Percentiles rank a stretch among this genome's conserved stretches.
phyloP scores from a whole-genome alignment of 768 basidiomycete species.

The Pleurotus citrinopileatus region DNA sequence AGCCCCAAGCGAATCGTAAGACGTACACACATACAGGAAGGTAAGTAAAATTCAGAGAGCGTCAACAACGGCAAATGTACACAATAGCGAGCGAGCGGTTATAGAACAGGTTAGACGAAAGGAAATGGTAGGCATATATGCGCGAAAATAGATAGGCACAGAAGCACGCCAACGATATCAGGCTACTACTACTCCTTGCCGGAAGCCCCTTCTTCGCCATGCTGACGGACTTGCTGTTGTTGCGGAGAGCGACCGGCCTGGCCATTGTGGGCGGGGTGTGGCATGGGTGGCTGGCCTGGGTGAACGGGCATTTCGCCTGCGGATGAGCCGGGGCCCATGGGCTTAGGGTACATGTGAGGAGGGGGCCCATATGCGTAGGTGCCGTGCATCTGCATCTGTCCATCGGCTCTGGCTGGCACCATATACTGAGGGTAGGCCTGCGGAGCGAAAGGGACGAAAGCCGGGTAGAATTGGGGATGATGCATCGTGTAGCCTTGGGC shows the following conservation, averaged over 20 bases:
- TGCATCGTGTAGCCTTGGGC: constrained; percentile 20
- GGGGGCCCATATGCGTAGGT: constrained; percentile 23
- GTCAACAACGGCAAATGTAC: background rate
- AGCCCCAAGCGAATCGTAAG: no score
- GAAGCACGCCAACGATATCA: no score
- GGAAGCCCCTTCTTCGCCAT: constrained; percentile 5
- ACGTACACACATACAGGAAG: constrained; percentile 3
- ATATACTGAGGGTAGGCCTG: constrained; percentile 50
- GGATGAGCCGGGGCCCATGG: constrained; percentile 7
- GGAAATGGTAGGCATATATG: background rate
- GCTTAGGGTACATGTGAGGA: constrained; percentile 12
- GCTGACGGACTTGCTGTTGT: no score
- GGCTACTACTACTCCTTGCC: constrained; percentile 10
- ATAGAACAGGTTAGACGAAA: background rate
- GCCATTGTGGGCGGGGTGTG: background rate
- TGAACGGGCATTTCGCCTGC: constrained; percentile 9
- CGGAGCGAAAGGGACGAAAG: constrained; percentile 44
- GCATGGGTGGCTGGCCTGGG: background rate
- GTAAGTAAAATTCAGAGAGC: background rate
- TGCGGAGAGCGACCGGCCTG: no score
- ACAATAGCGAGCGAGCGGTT: constrained; percentile 6
- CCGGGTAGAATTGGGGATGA: constrained; percentile 41
- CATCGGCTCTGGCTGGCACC: constrained; percentile 37
- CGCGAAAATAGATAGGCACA: no score
- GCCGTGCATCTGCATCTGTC: constrained; percentile 28